phyloP scores from a whole-genome alignment of 306 rosid species.

The Vigna mungo region DNA sequence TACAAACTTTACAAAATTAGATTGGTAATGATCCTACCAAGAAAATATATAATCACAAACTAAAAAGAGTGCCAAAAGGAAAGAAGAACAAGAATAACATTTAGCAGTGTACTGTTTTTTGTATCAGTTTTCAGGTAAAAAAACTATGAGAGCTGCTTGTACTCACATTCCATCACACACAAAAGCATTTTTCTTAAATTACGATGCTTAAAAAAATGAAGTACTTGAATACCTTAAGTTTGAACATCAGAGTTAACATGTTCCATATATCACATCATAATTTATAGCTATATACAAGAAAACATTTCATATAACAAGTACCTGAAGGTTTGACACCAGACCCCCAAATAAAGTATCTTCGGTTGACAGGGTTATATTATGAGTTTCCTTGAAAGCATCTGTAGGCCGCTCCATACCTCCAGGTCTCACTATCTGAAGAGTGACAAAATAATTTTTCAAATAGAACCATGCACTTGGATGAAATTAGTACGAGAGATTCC shows the following conservation, averaged over 20 bases:
- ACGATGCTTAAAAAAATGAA: neutral
- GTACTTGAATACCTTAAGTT: neutral
- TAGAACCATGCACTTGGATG: neutral
- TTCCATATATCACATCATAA: neutral
- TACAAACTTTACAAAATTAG: neutral
- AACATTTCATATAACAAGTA: conserved; percentile 41
- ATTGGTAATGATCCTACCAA: neutral
- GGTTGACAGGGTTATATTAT: conserved; percentile 75
- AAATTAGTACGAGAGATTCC: conserved; percentile 14
- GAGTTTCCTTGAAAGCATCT: conserved; percentile 97
- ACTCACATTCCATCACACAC: neutral
- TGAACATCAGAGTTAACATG: conserved; percentile 12
- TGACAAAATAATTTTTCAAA: conserved; percentile 29
- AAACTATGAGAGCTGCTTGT: neutral
- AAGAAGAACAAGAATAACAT: conserved; percentile 2
- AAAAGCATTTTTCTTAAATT: neutral
- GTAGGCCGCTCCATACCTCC: conserved; percentile 99
- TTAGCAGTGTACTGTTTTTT: neutral
- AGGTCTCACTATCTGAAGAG: conserved; percentile 93
- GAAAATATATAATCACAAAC: neutral
- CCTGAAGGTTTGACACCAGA: conserved; percentile 97
- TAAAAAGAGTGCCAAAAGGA: neutral
- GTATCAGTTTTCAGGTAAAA: neutral
- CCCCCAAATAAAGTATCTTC: conserved; percentile 98
- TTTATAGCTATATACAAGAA: neutral